phyloP scores from a whole-genome alignment of 345 rosid species.

The thale cress (Arabidopsis thaliana) region TAIR10.1 NC_003074.8:8909501-8910000 shows the following conservation, averaged over 20 bases:
- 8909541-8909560: not conserved
- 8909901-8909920: conserved; percentile 7
- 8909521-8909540: not conserved
- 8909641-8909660: not conserved
- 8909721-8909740: not conserved
- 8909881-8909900: conserved; percentile 19
- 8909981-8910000: conserved; percentile 12
- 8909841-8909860: not conserved
- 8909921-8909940: conserved; percentile 27
- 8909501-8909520: not conserved
- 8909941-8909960: conserved; percentile 34
- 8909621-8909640: not conserved
- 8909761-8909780: not conserved
- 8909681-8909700: not conserved
- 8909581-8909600: not conserved
- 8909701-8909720: not conserved
- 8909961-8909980: conserved; percentile 39
- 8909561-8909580: not conserved
- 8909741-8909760: not conserved
- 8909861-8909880: conserved; percentile 9
- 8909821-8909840: conserved; percentile 16
- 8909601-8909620: not conserved
- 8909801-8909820: conserved; percentile 6
- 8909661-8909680: not conserved
- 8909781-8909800: not conserved